Conservation (phyloP, 352 stramenopile genomes). For the Globisporangium spiculum region DNA sequence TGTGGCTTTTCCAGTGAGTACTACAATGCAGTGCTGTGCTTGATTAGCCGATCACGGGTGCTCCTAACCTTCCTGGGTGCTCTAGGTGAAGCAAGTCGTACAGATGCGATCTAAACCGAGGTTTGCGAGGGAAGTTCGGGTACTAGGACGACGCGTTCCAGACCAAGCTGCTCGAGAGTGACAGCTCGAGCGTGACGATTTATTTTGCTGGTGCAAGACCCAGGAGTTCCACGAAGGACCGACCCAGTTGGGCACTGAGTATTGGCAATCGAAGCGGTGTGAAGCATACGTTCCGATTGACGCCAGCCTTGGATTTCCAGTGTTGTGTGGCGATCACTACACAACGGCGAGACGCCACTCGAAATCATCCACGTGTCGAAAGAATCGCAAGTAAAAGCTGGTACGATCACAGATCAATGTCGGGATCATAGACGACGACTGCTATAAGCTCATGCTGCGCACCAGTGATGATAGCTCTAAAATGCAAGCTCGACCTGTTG, state of each 20-base stretch:
- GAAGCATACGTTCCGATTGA: constrained; percentile 42
- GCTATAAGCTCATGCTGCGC: constrained; percentile 87
- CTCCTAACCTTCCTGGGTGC: not conserved
- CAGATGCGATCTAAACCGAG: constrained; percentile 31
- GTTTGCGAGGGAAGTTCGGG: constrained; percentile 55
- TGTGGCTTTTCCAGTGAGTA: not conserved
- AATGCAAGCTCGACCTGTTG: constrained; percentile 75
- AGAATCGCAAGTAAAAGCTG: constrained; percentile 30
- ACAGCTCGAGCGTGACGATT: constrained; percentile 44
- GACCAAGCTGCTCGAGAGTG: constrained; percentile 44
- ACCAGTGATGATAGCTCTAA: constrained; percentile 75
- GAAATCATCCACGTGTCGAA: constrained; percentile 81
- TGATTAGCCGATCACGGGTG: not conserved
- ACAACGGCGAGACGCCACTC: constrained; percentile 52
- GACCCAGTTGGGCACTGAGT: constrained; percentile 35
- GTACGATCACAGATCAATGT: constrained; percentile 72
- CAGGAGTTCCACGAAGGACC: constrained; percentile 38
- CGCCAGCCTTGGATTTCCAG: not conserved
- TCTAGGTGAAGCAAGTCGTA: not conserved
- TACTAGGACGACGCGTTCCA: constrained; percentile 62
- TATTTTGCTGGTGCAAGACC: too few species aligned
- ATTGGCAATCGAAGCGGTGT: constrained; percentile 36
- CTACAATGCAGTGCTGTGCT: not conserved
- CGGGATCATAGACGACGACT: constrained; percentile 73
- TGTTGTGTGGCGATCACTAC: not conserved